These are phyloP conservation scores for Hypoxylon fuscum DNA, from an alignment of 495 filamentous ascomycete genomes.

Conservation along the genomic window DNA sequence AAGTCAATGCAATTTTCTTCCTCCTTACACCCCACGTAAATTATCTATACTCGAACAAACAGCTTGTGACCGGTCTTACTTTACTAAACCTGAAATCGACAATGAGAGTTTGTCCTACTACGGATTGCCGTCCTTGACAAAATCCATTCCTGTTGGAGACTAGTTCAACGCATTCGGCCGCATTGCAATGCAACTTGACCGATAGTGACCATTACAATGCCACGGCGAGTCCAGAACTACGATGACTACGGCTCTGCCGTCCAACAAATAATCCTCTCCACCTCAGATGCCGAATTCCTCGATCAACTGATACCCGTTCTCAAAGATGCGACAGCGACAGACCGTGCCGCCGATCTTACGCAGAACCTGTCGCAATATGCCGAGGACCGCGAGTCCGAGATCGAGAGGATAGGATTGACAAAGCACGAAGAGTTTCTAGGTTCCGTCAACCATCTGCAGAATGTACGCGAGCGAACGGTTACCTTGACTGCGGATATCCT, in stretches of 20 bases:
- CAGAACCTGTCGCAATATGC: slow-evolving; percentile 83
- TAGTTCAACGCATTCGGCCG: slow-evolving; percentile 2
- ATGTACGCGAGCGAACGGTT: slow-evolving; percentile 88
- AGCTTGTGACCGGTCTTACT: too few relatives aligned
- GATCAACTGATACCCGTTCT: slow-evolving; percentile 94
- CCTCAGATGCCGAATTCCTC: slow-evolving; percentile 91
- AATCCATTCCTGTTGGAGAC: background rate
- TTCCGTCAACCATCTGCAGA: slow-evolving; percentile 91
- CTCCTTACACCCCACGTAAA: too few relatives aligned
- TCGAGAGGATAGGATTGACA: slow-evolving; percentile 91
- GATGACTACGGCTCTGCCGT: slow-evolving; percentile 65
- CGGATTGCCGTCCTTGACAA: slow-evolving; percentile 5
- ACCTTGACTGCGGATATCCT: slow-evolving; percentile 90
- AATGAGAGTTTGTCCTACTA: slow-evolving; percentile 9
- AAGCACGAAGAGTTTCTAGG: slow-evolving; percentile 96
- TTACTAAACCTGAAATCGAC: background rate
- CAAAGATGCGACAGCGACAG: slow-evolving; percentile 83
- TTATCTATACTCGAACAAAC: too few relatives aligned
- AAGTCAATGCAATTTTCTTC: too few relatives aligned
- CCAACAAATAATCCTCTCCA: slow-evolving; percentile 85
- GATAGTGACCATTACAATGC: slow-evolving; percentile 44
- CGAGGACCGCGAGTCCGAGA: slow-evolving; percentile 85
- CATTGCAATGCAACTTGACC: slow-evolving; percentile 15
- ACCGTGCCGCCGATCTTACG: slow-evolving; percentile 75
- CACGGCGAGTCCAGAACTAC: slow-evolving; percentile 59